Evolutionary conservation across 768 basidiomycete species (phyloP).

Genomic region (Boletus rubescentipes): DNA sequence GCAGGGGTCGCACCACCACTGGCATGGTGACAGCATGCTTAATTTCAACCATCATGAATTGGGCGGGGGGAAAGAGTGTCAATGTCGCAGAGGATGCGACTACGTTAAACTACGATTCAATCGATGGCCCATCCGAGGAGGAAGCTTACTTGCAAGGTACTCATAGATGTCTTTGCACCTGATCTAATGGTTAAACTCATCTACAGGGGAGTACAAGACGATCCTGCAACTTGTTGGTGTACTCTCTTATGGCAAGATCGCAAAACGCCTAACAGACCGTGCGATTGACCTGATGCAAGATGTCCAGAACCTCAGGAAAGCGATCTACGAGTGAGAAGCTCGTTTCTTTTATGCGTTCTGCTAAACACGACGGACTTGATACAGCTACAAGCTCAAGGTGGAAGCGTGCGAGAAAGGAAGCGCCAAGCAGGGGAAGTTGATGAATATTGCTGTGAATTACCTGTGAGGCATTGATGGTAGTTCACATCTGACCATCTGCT

Average conservation of each 20-base stretch:
- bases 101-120: slow-evolving; percentile 56
- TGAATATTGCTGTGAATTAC: slow-evolving; percentile 83
- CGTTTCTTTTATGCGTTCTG: background rate
- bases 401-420: slow-evolving; percentile 82
- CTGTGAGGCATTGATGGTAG: slow-evolving; percentile 47
- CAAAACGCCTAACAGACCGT: slow-evolving; percentile 85
- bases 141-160: slow-evolving; percentile 85
- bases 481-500: slow-evolving; percentile 6
- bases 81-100: slow-evolving; percentile 36
- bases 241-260: slow-evolving; percentile 86
- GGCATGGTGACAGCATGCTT: slow-evolving; percentile 92
- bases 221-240: slow-evolving; percentile 93
- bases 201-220: slow-evolving; percentile 92
- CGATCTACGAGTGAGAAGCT: slow-evolving; percentile 82
- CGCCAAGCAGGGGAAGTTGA: slow-evolving; percentile 71
- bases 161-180: background rate
- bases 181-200: background rate
- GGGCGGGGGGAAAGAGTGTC: slow-evolving; percentile 47
- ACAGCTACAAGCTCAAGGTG: slow-evolving; percentile 86
- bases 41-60: slow-evolving; percentile 71
- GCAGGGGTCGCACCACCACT: slow-evolving; percentile 86
- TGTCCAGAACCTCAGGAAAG: slow-evolving; percentile 94
- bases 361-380: slow-evolving; percentile 8
- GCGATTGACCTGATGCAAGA: slow-evolving; percentile 94
- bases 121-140: slow-evolving; percentile 85